Percentiles rank a stretch among this genome's conserved stretches.
Evolutionary conservation across 192 early-diverging fungal genomes (phyloP).

Genomic region (Lobulomyces angularis): DNA sequence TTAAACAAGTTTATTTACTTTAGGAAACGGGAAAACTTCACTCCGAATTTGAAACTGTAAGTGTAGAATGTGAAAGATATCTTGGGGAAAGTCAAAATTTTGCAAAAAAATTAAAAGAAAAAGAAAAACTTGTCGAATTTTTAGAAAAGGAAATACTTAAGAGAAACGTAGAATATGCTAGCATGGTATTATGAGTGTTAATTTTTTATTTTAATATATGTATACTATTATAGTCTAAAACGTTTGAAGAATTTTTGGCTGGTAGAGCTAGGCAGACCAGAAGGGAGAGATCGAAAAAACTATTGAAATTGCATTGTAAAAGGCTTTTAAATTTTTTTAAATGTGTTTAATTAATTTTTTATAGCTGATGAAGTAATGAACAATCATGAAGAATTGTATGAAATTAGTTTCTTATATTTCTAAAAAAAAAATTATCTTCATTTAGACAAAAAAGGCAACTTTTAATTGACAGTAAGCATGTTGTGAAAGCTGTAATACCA

Average conservation of each 20-base stretch:
- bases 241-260: conserved; percentile 46
- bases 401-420: neutral
- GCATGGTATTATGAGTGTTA: conserved; percentile 25
- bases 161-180: conserved; percentile 32
- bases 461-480: neutral
- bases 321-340: neutral
- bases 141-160: conserved; percentile 39
- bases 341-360: neutral
- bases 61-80: conserved; percentile 26
- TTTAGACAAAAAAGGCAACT: conserved; percentile 4
- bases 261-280: conserved; percentile 25
- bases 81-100: conserved; percentile 27
- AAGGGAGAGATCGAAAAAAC: conserved; percentile 25
- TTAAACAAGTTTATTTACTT: neutral
- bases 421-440: no score
- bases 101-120: conserved; percentile 29
- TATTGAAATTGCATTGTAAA: conserved; percentile 20
- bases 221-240: conserved; percentile 22
- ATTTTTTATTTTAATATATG: neutral
- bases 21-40: conserved; percentile 37
- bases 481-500: conserved; percentile 8
- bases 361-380: conserved; percentile 1
- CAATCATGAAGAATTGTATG: conserved; percentile 2
- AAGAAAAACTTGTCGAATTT: conserved; percentile 36
- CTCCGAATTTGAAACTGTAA: conserved; percentile 34